A percentile compares a stretch with the other conserved stretches of the same genome.
These are phyloP conservation scores for Gomphus bonarii DNA, from an alignment of 1,284 basidiomycete genomes.

Conservation along the genomic window DNA sequence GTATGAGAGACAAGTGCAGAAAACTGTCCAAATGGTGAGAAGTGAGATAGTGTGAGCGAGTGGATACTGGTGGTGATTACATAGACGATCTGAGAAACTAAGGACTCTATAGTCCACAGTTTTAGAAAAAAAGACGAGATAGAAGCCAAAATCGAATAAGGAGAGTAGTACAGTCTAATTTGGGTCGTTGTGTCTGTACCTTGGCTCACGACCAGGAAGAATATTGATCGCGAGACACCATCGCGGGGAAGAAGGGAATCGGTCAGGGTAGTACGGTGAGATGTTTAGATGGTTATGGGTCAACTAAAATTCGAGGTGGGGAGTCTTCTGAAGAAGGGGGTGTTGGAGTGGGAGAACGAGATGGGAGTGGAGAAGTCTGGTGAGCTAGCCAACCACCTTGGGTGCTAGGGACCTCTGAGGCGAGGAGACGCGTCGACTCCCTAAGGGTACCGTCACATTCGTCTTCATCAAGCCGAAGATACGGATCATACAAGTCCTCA, in stretches of 20 bases:
- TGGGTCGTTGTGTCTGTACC: conserved; percentile 62
- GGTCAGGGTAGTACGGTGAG: conserved; percentile 51
- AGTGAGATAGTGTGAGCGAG: conserved; percentile 79
- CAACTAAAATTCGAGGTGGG: conserved; percentile 12
- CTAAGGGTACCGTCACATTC: conserved; percentile 27
- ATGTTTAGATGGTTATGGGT: conserved; percentile 23
- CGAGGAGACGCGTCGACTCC: conserved; percentile 43
- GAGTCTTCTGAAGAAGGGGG: conserved; percentile 23
- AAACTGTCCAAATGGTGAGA: conserved; percentile 66
- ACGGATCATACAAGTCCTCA: conserved; percentile 60
- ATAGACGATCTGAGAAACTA: conserved; percentile 28
- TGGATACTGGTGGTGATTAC: conserved; percentile 15
- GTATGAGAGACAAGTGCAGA: conserved; percentile 65
- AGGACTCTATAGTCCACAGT: background rate
- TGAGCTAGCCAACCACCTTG: conserved; percentile 61
- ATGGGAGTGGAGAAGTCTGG: conserved; percentile 29
- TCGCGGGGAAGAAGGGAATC: conserved; percentile 65
- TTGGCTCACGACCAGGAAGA: conserved; percentile 51
- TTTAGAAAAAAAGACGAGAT: conserved; percentile 53
- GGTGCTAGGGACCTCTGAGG: conserved; percentile 22
- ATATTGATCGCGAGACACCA: conserved; percentile 50
- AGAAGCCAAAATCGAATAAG: conserved; percentile 50
- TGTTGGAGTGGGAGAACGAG: conserved; percentile 18
- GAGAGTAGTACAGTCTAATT: conserved; percentile 56
- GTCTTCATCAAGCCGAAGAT: conserved; percentile 57